Base-by-base conservation (phyloP, 208 protist genomes). In the Leishmania martiniquensis region DNA sequence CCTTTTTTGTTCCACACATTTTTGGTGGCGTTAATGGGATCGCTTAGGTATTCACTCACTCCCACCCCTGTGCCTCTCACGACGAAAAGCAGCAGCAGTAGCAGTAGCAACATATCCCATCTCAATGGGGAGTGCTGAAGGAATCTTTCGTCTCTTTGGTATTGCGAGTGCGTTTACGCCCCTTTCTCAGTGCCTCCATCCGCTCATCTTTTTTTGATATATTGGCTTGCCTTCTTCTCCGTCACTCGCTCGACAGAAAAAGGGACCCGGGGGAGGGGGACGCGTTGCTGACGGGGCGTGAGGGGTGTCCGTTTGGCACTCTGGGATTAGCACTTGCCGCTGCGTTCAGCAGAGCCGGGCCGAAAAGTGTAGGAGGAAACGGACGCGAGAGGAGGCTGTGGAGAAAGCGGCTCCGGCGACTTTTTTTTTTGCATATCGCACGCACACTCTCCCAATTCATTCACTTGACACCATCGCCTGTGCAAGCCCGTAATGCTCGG, bases 401-500 rank as follows among this genome's bases (percentile, higher is more conserved):
- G 2, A 10, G 29, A 37, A 20, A 17, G 62, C 17, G 6, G 22
- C 20, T n/a, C 49, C 34, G 0, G 37, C 49, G 65, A 37, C 22
- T 20, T 7, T 29, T 1, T 5, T 69, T 32, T 7, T 51, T 69
- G 15, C 49, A 20, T 47, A 47, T 47, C n/a, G n/a, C 42, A 4
- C 25, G 25, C 62, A 45, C 34, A 68, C 4, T 15, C 10, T 0
- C 7, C 17, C 62, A 7, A 20, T 45, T 45, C 20, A 13, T 2
- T 42, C 37, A 25, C 22, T 0, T 15, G 25, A 49, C 42, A 69
- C 20, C 60, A 20, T 63, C 29, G 52, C 20, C n/a, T 7, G 13
- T 12, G 68, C n/a, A 47, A 42, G 45, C 20, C 20, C 68, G 13
- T 44, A 29, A 97, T 97, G 94, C 65, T 96, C 39, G 94, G 94